Evolutionary conservation across 2,329 filamentous ascomycete species (phyloP).

Genomic region (Ramularia collo-cygni): DNA sequence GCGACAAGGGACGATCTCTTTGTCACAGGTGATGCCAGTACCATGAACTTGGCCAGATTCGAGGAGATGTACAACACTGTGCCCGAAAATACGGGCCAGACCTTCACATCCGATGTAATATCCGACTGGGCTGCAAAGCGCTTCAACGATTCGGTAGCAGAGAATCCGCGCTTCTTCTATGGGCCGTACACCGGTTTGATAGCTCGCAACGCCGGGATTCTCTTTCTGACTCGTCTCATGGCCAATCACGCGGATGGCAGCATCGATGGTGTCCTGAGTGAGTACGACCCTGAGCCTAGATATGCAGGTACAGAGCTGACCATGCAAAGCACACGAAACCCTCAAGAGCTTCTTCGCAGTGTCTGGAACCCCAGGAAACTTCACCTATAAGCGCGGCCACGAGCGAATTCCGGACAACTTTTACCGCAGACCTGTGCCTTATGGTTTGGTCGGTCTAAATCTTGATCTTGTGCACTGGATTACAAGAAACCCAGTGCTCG

Average conservation of each 20-base stretch:
- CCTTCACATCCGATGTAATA: constrained; percentile 27
- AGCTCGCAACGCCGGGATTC: constrained; percentile 22
- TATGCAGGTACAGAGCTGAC: background rate
- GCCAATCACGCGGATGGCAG: constrained; percentile 27
- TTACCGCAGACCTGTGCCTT: constrained; percentile 13
- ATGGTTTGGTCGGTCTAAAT: constrained; percentile 7
- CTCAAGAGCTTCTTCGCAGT: constrained; percentile 20
- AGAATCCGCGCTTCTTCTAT: constrained; percentile 28
- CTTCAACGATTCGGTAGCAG: constrained; percentile 20
- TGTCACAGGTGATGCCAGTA: constrained; percentile 39
- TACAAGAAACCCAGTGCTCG: constrained; percentile 8
- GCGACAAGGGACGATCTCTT: constrained; percentile 50
- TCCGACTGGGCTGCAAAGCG: constrained; percentile 23
- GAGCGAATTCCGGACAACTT: constrained; percentile 16
- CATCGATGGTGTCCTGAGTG: constrained; percentile 25
- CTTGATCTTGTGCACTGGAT: constrained; percentile 10
- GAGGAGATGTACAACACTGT: constrained; percentile 37
- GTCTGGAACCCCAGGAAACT: constrained; percentile 3
- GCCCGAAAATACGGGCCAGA: constrained; percentile 15
- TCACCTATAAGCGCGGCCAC: constrained; percentile 13
- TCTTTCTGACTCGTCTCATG: constrained; percentile 22
- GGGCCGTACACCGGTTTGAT: constrained; percentile 25
- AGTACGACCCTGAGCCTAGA: constrained; percentile 13
- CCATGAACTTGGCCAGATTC: constrained; percentile 48
- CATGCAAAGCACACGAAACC: constrained; percentile 5